phyloP scores from a whole-genome alignment of 2,329 filamentous ascomycete genomes.

The Penicillium sp. region DNA sequence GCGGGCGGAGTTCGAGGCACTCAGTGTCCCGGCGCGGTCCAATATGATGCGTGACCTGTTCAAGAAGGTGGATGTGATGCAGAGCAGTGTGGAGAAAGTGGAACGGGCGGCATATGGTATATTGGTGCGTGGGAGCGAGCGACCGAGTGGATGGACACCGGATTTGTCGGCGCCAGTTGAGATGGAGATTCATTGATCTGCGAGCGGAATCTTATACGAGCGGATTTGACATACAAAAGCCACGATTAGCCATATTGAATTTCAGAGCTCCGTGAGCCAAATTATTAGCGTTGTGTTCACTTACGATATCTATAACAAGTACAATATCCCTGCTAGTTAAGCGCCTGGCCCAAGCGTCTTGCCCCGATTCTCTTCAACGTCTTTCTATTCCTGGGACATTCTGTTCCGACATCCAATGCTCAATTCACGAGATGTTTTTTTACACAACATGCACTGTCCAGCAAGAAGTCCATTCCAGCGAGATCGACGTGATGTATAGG shows the following conservation, averaged over 20 bases:
- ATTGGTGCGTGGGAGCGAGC: slow-evolving; percentile 80
- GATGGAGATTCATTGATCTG: slow-evolving; percentile 39
- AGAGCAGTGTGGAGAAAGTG: slow-evolving; percentile 87
- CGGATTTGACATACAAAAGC: not conserved
- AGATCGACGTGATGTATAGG: not conserved
- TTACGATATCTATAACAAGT: not conserved
- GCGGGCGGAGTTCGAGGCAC: slow-evolving; percentile 71
- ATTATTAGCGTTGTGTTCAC: not conserved
- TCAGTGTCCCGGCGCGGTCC: slow-evolving; percentile 59
- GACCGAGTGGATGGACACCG: slow-evolving; percentile 89
- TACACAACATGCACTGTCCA: not conserved
- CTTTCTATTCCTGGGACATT: not conserved
- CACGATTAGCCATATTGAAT: not conserved
- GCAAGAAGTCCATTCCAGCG: not conserved
- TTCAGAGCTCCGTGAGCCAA: not conserved
- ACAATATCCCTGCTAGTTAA: not conserved
- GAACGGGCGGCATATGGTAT: slow-evolving; percentile 88
- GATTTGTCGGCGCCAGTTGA: slow-evolving; percentile 58
- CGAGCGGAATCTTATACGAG: too few species aligned
- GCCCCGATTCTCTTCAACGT: not conserved
- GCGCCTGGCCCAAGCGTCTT: not conserved
- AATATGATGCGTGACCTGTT: slow-evolving; percentile 62
- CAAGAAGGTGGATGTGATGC: slow-evolving; percentile 85
- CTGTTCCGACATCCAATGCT: not conserved
- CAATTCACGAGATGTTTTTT: not conserved